These are phyloP conservation scores for Fusarium sp. DNA, from an alignment of 2,329 filamentous ascomycete genomes.

Conservation along the genomic window DNA sequence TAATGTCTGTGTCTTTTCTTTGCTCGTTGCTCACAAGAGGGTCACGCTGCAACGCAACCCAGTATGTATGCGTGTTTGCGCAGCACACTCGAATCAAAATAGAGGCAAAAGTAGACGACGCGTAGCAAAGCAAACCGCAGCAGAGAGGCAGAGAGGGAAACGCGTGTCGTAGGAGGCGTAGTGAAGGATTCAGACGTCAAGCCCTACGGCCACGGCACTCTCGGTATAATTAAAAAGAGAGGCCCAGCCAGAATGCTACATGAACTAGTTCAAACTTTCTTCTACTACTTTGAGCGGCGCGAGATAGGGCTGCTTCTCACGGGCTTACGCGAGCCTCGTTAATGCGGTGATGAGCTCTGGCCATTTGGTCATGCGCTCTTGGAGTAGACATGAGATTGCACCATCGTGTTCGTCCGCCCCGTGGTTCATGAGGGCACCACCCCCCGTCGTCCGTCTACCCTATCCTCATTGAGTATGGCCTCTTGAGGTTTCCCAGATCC, in stretches of 20 bases:
- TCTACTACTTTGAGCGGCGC: neutral
- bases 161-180: neutral
- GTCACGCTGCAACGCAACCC: slow-evolving; percentile 30
- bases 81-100: slow-evolving; percentile 12
- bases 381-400: neutral
- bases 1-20: no score
- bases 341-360: neutral
- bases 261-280: slow-evolving; percentile 1
- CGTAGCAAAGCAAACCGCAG: neutral
- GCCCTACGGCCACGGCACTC: neutral
- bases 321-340: neutral
- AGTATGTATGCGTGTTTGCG: slow-evolving; percentile 17
- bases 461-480: neutral
- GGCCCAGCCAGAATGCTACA: neutral
- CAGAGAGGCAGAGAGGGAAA: slow-evolving; percentile 3
- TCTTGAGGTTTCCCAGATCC: neutral
- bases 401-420: neutral
- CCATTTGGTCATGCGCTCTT: neutral
- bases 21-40: slow-evolving; percentile 12
- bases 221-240: slow-evolving; percentile 3
- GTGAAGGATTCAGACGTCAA: neutral
- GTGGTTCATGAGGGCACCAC: neutral
- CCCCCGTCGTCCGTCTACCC: neutral
- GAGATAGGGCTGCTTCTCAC: neutral
- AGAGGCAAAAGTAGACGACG: neutral